phyloP scores from a whole-genome alignment of 805 yeast genomes.

The Cyberlindnera misumaiensis region DNA sequence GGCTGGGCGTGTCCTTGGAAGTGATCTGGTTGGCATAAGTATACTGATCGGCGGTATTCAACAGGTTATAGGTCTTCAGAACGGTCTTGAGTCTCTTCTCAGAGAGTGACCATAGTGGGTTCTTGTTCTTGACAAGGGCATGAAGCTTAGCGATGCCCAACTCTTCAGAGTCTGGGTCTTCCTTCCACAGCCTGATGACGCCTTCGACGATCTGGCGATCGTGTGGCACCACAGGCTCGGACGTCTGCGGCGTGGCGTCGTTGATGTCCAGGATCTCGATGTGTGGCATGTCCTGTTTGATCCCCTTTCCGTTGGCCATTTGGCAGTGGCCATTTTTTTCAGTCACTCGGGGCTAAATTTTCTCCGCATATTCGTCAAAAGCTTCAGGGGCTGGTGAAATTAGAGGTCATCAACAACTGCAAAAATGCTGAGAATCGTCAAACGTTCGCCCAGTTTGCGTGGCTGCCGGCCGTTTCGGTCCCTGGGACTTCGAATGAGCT shows the following conservation, averaged over 20 bases:
- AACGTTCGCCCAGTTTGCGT: too few relatives aligned
- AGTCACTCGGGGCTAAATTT: too few relatives aligned
- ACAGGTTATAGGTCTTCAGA: slow-evolving; percentile 51
- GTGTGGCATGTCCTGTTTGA: too few relatives aligned
- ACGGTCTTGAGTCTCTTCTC: slow-evolving; percentile 49
- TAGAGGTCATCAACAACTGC: too few relatives aligned
- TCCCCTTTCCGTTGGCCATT: too few relatives aligned
- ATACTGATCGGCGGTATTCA: slow-evolving; percentile 34
- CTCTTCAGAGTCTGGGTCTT: slow-evolving; percentile 55
- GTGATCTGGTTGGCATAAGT: slow-evolving; percentile 49
- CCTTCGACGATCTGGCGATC: slow-evolving; percentile 32
- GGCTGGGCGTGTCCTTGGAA: slow-evolving; percentile 41
- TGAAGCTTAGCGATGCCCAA: slow-evolving; percentile 50
- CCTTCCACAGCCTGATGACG: slow-evolving; percentile 61
- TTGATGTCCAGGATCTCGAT: slow-evolving; percentile 26
- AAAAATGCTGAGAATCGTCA: too few relatives aligned
- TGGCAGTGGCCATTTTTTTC: too few relatives aligned
- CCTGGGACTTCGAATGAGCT: too few relatives aligned
- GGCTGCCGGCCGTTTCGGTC: too few relatives aligned
- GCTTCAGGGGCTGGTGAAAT: too few relatives aligned
- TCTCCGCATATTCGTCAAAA: too few relatives aligned
- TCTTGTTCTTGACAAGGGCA: slow-evolving; percentile 38
- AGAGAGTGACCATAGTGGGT: slow-evolving; percentile 59
- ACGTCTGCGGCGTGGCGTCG: slow-evolving; percentile 14
- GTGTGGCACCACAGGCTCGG: slow-evolving; percentile 22